These are phyloP conservation scores for Suhomyces ambrosiae DNA, from an alignment of 1,139 yeast genomes.

Conservation along the genomic window DNA sequence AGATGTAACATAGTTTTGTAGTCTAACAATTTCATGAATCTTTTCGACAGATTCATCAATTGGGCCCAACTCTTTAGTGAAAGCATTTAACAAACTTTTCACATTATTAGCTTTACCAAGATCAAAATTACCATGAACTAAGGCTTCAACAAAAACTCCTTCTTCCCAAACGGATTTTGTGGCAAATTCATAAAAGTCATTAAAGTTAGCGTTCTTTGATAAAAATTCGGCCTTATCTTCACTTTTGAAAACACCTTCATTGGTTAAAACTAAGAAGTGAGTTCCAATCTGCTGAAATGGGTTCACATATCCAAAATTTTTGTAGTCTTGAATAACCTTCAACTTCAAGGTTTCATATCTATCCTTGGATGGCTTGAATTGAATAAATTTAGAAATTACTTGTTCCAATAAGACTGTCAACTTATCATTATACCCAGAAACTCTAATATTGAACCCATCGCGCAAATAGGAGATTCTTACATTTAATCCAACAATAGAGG, in stretches of 20 bases:
- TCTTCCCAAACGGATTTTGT: conserved; percentile 42
- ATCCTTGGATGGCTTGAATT: conserved; percentile 54
- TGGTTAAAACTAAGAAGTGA: conserved; percentile 60
- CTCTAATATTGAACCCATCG: conserved; percentile 69
- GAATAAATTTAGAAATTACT: conserved; percentile 54
- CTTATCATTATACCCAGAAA: conserved; percentile 85
- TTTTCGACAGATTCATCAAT: conserved; percentile 46
- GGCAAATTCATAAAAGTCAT: conserved; percentile 51
- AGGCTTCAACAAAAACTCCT: conserved; percentile 63
- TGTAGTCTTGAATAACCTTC: conserved; percentile 60
- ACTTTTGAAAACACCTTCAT: conserved; percentile 68
- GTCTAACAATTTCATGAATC: conserved; percentile 25
- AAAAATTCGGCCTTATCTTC: conserved; percentile 62
- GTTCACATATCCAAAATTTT: conserved; percentile 70
- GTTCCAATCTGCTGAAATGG: conserved; percentile 78
- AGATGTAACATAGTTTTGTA: conserved; percentile 45
- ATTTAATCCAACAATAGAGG: conserved; percentile 76
- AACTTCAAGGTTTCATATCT: conserved; percentile 71
- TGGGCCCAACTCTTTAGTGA: conserved; percentile 27
- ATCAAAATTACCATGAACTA: conserved; percentile 78
- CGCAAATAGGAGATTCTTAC: conserved; percentile 60
- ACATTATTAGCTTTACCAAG: conserved; percentile 51
- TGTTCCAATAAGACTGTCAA: conserved; percentile 61
- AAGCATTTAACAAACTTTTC: conserved; percentile 22
- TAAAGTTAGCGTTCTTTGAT: conserved; percentile 42